These are phyloP conservation scores for Sphaerobolus stellatus DNA, from an alignment of 1,284 basidiomycete species.

Conservation along the genomic window DNA sequence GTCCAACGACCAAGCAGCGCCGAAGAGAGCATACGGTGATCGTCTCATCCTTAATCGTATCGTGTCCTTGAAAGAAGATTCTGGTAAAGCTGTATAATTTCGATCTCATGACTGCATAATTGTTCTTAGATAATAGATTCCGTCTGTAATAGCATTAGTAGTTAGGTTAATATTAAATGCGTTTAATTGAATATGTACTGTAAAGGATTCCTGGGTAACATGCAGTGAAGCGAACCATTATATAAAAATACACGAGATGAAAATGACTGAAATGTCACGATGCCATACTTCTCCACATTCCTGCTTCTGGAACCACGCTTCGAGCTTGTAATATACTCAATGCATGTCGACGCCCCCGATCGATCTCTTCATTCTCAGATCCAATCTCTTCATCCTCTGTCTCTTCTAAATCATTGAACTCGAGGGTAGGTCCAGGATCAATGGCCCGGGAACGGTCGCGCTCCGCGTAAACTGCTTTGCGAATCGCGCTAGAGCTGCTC, in stretches of 20 bases:
- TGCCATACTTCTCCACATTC: conserved; percentile 79
- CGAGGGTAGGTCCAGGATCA: conserved; percentile 63
- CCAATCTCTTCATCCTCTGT: conserved; percentile 43
- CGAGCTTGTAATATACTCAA: conserved; percentile 65
- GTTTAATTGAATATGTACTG: too few species aligned
- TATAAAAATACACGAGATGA: background rate
- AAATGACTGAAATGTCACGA: conserved; percentile 18
- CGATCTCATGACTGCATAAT: too few species aligned
- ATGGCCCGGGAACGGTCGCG: conserved; percentile 60
- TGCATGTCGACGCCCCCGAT: conserved; percentile 56
- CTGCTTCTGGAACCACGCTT: conserved; percentile 57
- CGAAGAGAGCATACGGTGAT: conserved; percentile 63
- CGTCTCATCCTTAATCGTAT: conserved; percentile 89
- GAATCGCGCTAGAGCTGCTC: conserved; percentile 47
- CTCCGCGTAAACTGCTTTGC: conserved; percentile 62
- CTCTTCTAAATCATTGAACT: conserved; percentile 51
- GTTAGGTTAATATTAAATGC: too few species aligned
- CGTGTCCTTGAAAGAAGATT: conserved; percentile 94
- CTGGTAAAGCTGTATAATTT: conserved; percentile 71
- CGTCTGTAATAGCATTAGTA: too few species aligned
- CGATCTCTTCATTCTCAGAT: conserved; percentile 35
- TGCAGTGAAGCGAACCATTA: too few species aligned
- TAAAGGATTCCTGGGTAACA: too few species aligned
- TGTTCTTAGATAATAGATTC: too few species aligned
- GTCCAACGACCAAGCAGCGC: conserved; percentile 49